Conservation (phyloP, 257 asterid genomes). For the Ligustrum vulgare region DNA sequence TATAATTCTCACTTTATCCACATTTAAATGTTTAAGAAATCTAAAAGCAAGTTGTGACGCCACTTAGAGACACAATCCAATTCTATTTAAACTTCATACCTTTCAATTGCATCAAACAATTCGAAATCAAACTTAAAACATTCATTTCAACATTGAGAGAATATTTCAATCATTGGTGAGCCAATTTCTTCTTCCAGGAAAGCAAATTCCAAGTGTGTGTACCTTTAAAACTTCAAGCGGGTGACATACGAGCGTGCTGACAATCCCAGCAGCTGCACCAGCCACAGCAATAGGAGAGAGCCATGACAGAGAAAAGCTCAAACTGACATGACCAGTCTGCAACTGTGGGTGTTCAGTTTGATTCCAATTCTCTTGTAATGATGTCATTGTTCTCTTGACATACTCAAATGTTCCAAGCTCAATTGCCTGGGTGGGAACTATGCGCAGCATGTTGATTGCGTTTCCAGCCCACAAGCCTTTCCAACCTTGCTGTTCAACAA, state of each 20-base stretch:
- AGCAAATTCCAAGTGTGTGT: conserved; percentile 2
- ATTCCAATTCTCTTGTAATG: conserved; percentile 66
- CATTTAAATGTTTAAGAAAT: background rate
- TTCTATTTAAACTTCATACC: background rate
- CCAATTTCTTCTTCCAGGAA: background rate
- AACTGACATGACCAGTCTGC: conserved; percentile 51
- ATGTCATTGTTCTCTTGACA: conserved; percentile 78
- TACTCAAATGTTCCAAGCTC: conserved; percentile 92
- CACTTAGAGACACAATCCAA: background rate
- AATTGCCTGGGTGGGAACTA: conserved; percentile 90
- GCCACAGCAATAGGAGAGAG: conserved; percentile 90
- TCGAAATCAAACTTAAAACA: background rate
- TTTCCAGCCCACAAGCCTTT: conserved; percentile 98
- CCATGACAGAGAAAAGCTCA: conserved; percentile 66
- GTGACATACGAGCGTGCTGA: conserved; percentile 88
- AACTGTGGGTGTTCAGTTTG: conserved; percentile 42
- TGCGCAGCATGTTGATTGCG: conserved; percentile 86
- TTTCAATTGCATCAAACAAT: background rate
- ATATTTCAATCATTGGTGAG: background rate
- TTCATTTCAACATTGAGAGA: background rate
- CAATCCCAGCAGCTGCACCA: conserved; percentile 96
- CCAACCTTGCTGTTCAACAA: conserved; percentile 87
- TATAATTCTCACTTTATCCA: background rate
- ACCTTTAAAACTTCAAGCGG: conserved; percentile 99
- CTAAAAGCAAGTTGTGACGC: background rate